These are phyloP conservation scores for Puccinia novopanici DNA, from an alignment of 1,284 basidiomycete genomes.

Conservation along the genomic window DNA sequence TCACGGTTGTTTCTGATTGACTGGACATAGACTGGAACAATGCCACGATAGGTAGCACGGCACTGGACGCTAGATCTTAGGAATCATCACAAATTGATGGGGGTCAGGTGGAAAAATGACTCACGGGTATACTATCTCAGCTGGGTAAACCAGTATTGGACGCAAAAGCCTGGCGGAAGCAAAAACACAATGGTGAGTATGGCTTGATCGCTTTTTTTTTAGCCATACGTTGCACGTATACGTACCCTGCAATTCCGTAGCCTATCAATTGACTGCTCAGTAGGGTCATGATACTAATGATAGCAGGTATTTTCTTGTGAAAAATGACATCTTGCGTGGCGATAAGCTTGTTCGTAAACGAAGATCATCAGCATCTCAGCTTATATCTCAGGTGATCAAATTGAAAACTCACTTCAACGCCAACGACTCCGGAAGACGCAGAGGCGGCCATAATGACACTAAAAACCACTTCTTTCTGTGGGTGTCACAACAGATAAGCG, in stretches of 20 bases:
- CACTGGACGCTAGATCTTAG: background rate
- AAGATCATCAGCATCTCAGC: no score
- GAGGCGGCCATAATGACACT: conserved; percentile 37
- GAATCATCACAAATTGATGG: background rate
- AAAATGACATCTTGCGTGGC: conserved; percentile 43
- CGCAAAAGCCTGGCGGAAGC: conserved; percentile 16
- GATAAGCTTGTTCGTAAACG: conserved; percentile 29
- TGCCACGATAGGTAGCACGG: conserved; percentile 35
- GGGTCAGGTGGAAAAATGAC: background rate
- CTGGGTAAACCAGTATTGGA: conserved; percentile 30
- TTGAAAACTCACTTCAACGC: conserved; percentile 35
- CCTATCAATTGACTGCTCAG: conserved; percentile 44
- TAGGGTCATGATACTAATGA: conserved; percentile 15
- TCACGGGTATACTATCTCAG: conserved; percentile 31
- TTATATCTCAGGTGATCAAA: background rate
- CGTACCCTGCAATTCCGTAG: conserved; percentile 38
- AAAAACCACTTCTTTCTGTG: conserved; percentile 46
- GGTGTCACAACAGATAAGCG: background rate
- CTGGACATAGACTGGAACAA: conserved; percentile 36
- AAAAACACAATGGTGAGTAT: background rate
- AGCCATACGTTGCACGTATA: no score
- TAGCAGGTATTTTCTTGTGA: background rate
- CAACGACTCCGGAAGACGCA: conserved; percentile 18
- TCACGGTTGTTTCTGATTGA: conserved; percentile 4
- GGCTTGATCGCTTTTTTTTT: no score